Conservation (phyloP, 257 asterid genomes). For the Mentha longifolia region DNA sequence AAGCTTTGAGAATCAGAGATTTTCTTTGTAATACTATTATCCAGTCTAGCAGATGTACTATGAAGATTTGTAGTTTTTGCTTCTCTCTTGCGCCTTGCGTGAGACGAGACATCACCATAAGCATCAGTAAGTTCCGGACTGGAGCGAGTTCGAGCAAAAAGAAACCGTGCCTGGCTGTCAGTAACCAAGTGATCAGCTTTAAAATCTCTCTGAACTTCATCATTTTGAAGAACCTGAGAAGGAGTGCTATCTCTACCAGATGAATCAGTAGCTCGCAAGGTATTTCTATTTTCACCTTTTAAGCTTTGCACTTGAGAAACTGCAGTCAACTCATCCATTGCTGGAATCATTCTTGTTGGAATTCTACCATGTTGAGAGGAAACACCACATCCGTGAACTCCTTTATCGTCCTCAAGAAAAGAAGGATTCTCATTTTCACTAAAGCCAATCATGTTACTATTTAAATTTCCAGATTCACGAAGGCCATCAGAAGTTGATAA, state of each 20-base stretch:
- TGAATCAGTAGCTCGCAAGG: conserved; percentile 48
- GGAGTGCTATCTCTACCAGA: conserved; percentile 44
- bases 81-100: conserved; percentile 42
- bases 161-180: conserved; percentile 65
- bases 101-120: conserved; percentile 54
- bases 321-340: conserved; percentile 41
- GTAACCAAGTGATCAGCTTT: conserved; percentile 58
- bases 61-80: conserved; percentile 58
- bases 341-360: conserved; percentile 47
- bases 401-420: conserved; percentile 41
- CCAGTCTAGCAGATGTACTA: conserved; percentile 47
- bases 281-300: conserved; percentile 53
- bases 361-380: conserved; percentile 47
- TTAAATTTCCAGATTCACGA: conserved; percentile 48
- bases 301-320: conserved; percentile 53
- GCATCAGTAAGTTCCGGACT: conserved; percentile 94
- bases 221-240: conserved; percentile 49
- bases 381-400: conserved; percentile 36
- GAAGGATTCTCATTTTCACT: conserved; percentile 47
- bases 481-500: conserved; percentile 50
- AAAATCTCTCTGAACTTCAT: conserved; percentile 56
- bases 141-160: conserved; percentile 83
- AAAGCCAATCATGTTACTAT: conserved; percentile 38
- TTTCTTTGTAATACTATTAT: conserved; percentile 49
- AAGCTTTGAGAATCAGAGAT: conserved; percentile 57